Base-by-base conservation (phyloP, 2,329 filamentous ascomycete species). In the Fusarium hostae region DNA sequence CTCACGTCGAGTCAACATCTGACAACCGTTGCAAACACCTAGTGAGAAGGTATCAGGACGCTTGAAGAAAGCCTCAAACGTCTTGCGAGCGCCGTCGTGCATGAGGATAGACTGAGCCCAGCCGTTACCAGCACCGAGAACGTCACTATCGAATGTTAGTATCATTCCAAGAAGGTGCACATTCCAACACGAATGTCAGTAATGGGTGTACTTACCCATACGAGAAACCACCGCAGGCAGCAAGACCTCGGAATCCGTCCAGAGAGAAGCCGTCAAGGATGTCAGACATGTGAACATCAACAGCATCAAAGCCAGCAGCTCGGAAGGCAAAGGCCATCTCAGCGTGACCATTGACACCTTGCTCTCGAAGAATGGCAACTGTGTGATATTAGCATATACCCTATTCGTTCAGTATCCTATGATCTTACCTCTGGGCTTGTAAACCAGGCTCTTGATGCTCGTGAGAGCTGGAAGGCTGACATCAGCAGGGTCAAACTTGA, bases 301-400 rank as follows among this genome's bases (percentile, higher is more conserved):
- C 89, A 18, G 95, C 90, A 54, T 94, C 91, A 84, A 98, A 98
- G 40, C 95, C 95, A 45, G 96, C 95, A 39, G 91, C 90, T 72
- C 92, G 91, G 87, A 98, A 98, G 52, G 95, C 94, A 78, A 97
- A 98, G 2, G 96, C 96, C 94, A 99, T 97, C 81, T 99, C 96
- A n/a, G 94, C 91, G 77, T 98, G 90, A 44, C 95, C 94, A 83
- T 99, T 98, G 74, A 97, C 94, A 80, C 96, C 96, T 81, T 98
- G 94, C 81, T 98, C 96, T 78, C 96, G 89, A 26, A 99, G 89
- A 75, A 99, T 97, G 45, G 96, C 96, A 28, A 99, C 95, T 35
- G 91, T 93, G 92, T 81, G 80, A 76, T 75, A 86, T 86, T 78
- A 94, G 89, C 63, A 86, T 48, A n/a, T 20, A 20, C 16, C 26